Conservation (phyloP, 176 grass and related monocot species). For the Avena sativa region DNA sequence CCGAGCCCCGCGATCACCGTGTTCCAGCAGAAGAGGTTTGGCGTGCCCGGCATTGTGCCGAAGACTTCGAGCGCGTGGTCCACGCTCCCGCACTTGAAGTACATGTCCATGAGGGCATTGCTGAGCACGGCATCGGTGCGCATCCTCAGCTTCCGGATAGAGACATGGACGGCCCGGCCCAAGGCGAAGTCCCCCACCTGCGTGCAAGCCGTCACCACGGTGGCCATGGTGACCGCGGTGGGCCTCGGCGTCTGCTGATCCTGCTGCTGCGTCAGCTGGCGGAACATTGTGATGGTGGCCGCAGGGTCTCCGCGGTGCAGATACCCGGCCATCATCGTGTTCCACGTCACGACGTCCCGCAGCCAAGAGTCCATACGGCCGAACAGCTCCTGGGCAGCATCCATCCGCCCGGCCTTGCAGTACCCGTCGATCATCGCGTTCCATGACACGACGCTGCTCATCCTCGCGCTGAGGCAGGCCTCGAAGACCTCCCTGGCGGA, state of each 20-base stretch:
- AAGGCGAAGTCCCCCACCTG: conserved; percentile 49
- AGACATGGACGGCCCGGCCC: conserved; percentile 43
- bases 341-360: conserved; percentile 49
- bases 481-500: conserved; percentile 54
- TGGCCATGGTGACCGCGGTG: conserved; percentile 51
- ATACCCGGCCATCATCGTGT: conserved; percentile 61
- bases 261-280: neutral
- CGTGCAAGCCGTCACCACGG: conserved; percentile 44
- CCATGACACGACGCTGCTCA: conserved; percentile 63
- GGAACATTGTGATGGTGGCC: conserved; percentile 35
- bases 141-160: neutral
- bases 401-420: conserved; percentile 40
- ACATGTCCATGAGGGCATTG: conserved; percentile 64
- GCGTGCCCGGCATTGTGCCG: neutral
- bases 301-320: conserved; percentile 16
- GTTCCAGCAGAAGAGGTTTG: conserved; percentile 67
- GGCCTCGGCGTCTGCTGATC: conserved; percentile 14
- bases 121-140: conserved; percentile 34
- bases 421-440: conserved; percentile 60
- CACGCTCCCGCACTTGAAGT: conserved; percentile 61
- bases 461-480: conserved; percentile 7
- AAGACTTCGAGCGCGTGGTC: conserved; percentile 43
- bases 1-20: conserved; percentile 55
- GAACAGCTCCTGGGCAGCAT: conserved; percentile 38
- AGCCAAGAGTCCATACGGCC: conserved; percentile 23